Conservation (phyloP, 179 eudicot genomes). For the Beta macrorhiza region DNA sequence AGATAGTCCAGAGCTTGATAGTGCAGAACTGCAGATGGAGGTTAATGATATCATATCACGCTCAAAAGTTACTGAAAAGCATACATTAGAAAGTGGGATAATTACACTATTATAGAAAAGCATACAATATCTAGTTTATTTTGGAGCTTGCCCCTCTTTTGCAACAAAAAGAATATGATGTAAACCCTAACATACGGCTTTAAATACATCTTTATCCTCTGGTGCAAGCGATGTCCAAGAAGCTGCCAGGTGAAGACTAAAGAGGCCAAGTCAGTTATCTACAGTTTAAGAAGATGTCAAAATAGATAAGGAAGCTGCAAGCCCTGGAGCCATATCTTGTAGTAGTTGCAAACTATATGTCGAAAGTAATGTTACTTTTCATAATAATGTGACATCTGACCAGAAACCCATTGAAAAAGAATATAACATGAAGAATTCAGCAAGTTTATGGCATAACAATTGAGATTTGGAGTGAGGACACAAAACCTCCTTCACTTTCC, state of each 20-base stretch:
- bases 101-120: no score
- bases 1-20: no score
- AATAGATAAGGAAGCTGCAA: neutral
- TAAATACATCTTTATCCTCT: neutral
- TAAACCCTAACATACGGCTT: neutral
- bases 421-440: neutral
- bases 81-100: no score
- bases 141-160: no score
- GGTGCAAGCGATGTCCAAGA: neutral
- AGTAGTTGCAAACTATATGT: no score
- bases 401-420: neutral
- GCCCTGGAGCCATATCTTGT: neutral
- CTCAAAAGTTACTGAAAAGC: no score
- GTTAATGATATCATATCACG: no score
- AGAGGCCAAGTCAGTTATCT: neutral
- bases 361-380: no score
- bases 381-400: neutral
- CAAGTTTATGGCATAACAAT: neutral
- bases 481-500: conserved; percentile 2
- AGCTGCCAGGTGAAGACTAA: neutral
- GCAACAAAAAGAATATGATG: neutral
- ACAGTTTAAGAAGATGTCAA: no score
- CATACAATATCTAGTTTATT: no score
- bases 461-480: neutral
- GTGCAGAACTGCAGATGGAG: no score